Conservation (phyloP, 2,329 filamentous ascomycete species). For the Colletotrichum euphorbiae region DNA sequence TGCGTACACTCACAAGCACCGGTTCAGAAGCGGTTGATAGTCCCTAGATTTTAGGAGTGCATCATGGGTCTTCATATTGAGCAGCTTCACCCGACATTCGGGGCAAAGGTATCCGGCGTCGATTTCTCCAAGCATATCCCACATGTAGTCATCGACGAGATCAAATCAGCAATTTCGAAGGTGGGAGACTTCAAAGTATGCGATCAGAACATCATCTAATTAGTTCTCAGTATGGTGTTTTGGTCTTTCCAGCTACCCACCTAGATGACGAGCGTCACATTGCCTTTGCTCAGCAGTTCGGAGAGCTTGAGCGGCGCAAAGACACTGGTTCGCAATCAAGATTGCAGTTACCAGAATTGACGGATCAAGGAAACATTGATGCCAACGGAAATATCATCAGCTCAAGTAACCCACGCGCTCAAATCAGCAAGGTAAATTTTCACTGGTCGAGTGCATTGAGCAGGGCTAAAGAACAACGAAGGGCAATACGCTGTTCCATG, state of each 20-base stretch:
- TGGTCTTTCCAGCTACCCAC: conserved; percentile 62
- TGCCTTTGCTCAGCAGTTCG: conserved; percentile 61
- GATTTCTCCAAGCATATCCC: conserved; percentile 28
- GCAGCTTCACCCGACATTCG: conserved; percentile 47
- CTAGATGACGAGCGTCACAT: conserved; percentile 64
- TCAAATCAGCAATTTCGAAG: conserved; percentile 30
- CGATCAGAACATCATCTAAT: neutral
- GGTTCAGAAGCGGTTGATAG: too few relatives aligned
- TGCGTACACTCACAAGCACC: too few relatives aligned
- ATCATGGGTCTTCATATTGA: conserved; percentile 44
- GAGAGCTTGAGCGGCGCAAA: conserved; percentile 54
- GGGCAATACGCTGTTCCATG: conserved; percentile 65
- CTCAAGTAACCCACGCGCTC: conserved; percentile 53
- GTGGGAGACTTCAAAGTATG: neutral
- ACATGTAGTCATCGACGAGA: conserved; percentile 2
- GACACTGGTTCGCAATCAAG: conserved; percentile 22
- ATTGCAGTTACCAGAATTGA: conserved; percentile 55
- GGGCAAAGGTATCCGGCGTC: conserved; percentile 39
- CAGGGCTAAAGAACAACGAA: neutral
- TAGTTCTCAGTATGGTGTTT: conserved; percentile 60
- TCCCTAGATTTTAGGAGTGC: too few relatives aligned
- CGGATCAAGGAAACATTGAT: conserved; percentile 67
- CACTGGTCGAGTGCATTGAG: neutral
- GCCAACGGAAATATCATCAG: conserved; percentile 48
- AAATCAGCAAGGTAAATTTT: conserved; percentile 52